Conservation (phyloP, 2,329 filamentous ascomycete genomes). For the Leptographium flavum region DNA sequence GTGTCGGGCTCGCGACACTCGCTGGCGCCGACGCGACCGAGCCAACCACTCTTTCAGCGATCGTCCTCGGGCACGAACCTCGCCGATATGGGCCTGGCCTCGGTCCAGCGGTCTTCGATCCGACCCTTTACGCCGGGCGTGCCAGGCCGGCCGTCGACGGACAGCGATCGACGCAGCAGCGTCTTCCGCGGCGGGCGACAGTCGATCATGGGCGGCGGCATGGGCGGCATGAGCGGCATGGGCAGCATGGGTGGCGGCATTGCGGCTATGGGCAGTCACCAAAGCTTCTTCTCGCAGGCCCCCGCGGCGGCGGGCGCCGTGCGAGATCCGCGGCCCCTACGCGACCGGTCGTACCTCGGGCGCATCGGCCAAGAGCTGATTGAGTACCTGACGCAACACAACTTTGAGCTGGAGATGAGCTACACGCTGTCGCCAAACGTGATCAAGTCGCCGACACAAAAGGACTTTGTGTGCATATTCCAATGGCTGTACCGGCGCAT, state of each 20-base stretch:
- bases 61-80: slow-evolving; percentile 73
- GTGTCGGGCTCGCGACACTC: slow-evolving; percentile 75
- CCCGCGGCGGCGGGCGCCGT: slow-evolving; percentile 71
- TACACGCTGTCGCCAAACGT: slow-evolving; percentile 83
- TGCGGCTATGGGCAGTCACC: slow-evolving; percentile 45
- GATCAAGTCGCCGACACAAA: slow-evolving; percentile 87
- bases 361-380: slow-evolving; percentile 79
- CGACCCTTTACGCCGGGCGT: slow-evolving; percentile 53
- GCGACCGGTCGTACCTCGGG: slow-evolving; percentile 64
- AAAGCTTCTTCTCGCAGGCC: slow-evolving; percentile 89
- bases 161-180: slow-evolving; percentile 61
- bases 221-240: too few species aligned
- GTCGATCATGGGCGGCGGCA: slow-evolving; percentile 54
- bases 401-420: slow-evolving; percentile 97
- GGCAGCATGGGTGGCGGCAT: slow-evolving; percentile 5
- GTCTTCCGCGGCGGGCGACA: slow-evolving; percentile 54
- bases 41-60: slow-evolving; percentile 75
- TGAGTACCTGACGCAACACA: slow-evolving; percentile 83
- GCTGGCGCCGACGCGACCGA: slow-evolving; percentile 69
- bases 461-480: slow-evolving; percentile 96
- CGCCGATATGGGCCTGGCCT: slow-evolving; percentile 57
- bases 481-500: slow-evolving; percentile 96
- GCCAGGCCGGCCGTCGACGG: slow-evolving; percentile 31
- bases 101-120: slow-evolving; percentile 69
- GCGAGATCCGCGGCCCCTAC: slow-evolving; percentile 72